phyloP scores from a whole-genome alignment of 768 basidiomycete genomes.

The Leccinum aurantiacum region DNA sequence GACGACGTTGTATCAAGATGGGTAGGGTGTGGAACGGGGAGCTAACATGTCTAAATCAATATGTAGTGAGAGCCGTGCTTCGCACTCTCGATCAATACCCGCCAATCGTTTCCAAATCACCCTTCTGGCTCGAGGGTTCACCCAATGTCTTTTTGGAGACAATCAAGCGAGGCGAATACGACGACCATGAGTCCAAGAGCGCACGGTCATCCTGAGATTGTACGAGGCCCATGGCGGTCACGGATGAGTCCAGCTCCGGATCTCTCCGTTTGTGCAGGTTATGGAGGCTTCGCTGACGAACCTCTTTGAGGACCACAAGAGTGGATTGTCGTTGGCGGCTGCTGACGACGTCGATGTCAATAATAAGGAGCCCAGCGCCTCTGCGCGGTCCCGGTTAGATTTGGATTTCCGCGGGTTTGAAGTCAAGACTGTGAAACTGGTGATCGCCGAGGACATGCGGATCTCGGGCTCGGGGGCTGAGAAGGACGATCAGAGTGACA shows the following conservation, averaged over 20 bases:
- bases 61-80: constrained; percentile 29
- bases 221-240: constrained; percentile 96
- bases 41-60: background rate
- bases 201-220: constrained; percentile 71
- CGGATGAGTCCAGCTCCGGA: constrained; percentile 60
- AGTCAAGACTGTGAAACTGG: constrained; percentile 83
- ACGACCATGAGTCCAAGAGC: constrained; percentile 42
- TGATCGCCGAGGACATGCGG: constrained; percentile 28
- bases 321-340: constrained; percentile 43
- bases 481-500: background rate
- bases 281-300: constrained; percentile 70
- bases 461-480: background rate
- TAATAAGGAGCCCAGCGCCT: background rate
- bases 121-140: constrained; percentile 68
- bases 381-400: constrained; percentile 35
- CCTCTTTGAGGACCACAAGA: constrained; percentile 74
- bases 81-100: background rate
- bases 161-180: constrained; percentile 90
- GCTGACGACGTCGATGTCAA: constrained; percentile 19
- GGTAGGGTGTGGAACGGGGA: background rate
- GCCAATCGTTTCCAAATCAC: constrained; percentile 39
- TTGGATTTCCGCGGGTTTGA: constrained; percentile 85
- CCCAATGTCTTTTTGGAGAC: constrained; percentile 90
- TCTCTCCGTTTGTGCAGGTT: constrained; percentile 55
- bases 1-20: background rate